Base-by-base conservation (phyloP, 2,329 filamentous ascomycete species). In the Beauveria rudraprayagi region DNA sequence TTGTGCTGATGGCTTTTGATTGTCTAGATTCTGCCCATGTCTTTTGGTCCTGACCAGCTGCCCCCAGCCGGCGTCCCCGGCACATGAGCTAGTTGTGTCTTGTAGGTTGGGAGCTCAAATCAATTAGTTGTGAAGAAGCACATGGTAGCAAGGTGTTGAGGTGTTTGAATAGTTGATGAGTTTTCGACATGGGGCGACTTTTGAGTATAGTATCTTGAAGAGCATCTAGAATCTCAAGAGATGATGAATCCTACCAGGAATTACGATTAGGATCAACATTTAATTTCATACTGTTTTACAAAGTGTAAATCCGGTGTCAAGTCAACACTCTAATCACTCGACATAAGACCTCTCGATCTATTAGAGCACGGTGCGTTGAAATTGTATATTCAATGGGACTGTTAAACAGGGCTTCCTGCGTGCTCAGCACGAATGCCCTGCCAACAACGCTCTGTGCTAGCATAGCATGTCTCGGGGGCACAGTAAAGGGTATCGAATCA, bases 31-130 rank as follows among this genome's bases (percentile, higher is more conserved):
- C 77, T 90, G 43, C 87, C 87, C 1, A 72, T 87, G 67, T 89
- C 86, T 0, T 90, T 89, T 72, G 86, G 87, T 0, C 86, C 86
- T 0, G 82, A 84, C 43, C 76, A 82, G 55, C 75, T 89, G 55
- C 77, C 77, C 8, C 72, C 75, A 5, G 75, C 76, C 2, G 67
- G 69, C 3, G 66, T 62, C 4, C 60, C 60, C 1, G 65, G 65
- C 19, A 48, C 61, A 17, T 61, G 37, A 57, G 52, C 14, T 1
- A 11, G 14, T 17, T 24, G 30, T 37, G 11, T 3, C 14, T 5
- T 28, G 19, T 44, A n/a, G 5, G 2, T 56, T 2, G 26, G 26
- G 11, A 3, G 26, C 16, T 5, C 22, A 44, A 1, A 14, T 24
- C 1, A 5, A 14, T 17, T 22, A 9, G 11, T 17, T 41, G 3